A percentile compares a stretch with the other conserved stretches of the same genome.
phyloP scores from a whole-genome alignment of 2,329 filamentous ascomycete genomes.

The Samsoniella hepiali region DNA sequence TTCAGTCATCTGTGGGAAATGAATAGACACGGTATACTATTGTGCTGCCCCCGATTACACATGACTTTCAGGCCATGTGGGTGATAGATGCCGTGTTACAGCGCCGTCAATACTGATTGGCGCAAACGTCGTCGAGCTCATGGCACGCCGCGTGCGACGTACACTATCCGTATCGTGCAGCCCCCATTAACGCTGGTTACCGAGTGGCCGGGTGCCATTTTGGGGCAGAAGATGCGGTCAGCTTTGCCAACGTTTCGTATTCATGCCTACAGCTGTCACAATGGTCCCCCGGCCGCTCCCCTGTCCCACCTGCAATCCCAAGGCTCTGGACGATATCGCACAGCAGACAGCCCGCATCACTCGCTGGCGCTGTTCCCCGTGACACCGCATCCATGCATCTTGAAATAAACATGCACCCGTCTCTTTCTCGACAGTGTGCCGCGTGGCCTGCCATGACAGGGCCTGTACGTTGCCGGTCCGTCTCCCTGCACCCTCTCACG shows the following conservation, averaged over 20 bases:
- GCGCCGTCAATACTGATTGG: not conserved
- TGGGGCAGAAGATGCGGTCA: not conserved
- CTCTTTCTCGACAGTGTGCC: not conserved
- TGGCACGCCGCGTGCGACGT: not conserved
- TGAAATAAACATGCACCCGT: not conserved
- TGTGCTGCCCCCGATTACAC: not conserved
- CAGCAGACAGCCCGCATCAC: not conserved
- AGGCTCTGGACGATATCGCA: not conserved
- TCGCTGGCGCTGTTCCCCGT: not conserved
- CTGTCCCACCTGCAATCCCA: not conserved
- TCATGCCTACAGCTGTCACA: not conserved
- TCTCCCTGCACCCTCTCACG: not conserved
- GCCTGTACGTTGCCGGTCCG: not conserved
- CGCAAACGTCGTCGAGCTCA: not conserved
- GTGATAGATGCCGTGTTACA: not conserved
- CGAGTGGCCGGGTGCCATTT: not conserved
- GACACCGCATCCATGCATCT: not conserved
- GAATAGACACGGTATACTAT: not conserved
- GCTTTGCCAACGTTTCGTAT: not conserved
- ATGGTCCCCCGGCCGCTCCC: not conserved
- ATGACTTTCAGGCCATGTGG: conserved; percentile 7
- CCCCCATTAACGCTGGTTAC: not conserved
- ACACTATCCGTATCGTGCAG: not conserved
- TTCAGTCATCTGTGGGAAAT: not conserved
- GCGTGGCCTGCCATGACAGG: not conserved